These are phyloP conservation scores for Brassica hybrid DNA, from an alignment of 441 rosid species.

Conservation along the genomic window DNA sequence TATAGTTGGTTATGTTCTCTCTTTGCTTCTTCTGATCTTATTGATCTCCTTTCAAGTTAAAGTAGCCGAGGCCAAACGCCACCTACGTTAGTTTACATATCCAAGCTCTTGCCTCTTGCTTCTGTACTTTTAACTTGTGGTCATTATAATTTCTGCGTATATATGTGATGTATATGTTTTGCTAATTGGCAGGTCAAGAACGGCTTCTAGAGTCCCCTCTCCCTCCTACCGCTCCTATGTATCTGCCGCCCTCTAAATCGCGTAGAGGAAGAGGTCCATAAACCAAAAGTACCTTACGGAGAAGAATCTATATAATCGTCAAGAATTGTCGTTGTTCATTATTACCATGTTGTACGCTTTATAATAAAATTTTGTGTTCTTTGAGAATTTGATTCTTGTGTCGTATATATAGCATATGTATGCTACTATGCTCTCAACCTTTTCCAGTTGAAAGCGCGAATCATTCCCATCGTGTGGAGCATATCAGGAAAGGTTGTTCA, in stretches of 20 bases:
- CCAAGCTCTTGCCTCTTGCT: neutral
- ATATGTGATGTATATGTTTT: neutral
- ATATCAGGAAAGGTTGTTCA: neutral
- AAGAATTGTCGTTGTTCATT: neutral
- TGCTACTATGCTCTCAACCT: neutral
- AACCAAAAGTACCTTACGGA: slow-evolving; percentile 8
- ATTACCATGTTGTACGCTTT: slow-evolving; percentile 4
- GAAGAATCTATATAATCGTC: neutral
- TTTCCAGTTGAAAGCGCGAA: neutral
- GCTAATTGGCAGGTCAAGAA: slow-evolving; percentile 11
- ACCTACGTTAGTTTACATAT: slow-evolving; percentile 34
- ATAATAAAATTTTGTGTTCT: neutral
- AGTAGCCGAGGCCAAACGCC: slow-evolving; percentile 25
- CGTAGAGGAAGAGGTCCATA: slow-evolving; percentile 40
- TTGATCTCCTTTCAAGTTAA: slow-evolving; percentile 32
- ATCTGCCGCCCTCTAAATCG: slow-evolving; percentile 39
- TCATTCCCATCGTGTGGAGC: neutral
- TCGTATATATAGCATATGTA: neutral
- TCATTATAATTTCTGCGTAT: neutral
- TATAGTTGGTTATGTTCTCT: slow-evolving; percentile 26
- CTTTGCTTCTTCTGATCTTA: slow-evolving; percentile 31
- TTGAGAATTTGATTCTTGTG: neutral
- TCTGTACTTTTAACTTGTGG: slow-evolving; percentile 3
- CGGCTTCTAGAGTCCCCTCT: neutral
- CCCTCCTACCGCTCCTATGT: slow-evolving; percentile 29